Base-by-base conservation (phyloP, 2,329 filamentous ascomycete genomes). In the Grosmannia clavigera region DNA sequence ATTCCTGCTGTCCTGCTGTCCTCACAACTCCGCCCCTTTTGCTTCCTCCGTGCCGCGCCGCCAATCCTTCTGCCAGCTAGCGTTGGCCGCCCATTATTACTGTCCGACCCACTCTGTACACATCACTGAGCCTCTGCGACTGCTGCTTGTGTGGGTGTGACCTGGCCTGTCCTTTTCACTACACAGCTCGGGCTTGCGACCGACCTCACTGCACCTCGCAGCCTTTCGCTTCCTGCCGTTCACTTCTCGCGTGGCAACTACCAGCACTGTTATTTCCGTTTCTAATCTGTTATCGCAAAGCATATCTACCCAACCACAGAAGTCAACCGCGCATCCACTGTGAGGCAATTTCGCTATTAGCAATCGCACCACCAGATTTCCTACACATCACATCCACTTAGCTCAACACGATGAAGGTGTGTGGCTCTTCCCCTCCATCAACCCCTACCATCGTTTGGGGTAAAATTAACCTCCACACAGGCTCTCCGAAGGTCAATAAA, bases 401-500 rank as follows among this genome's bases (percentile, higher is more conserved):
- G n/a, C 22, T 33, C 40, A n/a, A 57, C 43, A 57, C 38, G 29
- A 57, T 57, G 55, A 57, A 57, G 55, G 55, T 57, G 9, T 14
- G 55, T 57, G 33, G 40, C 35, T 56, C 3, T 35, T 40, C 12
- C 14, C 38, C 38, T 40, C 12, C 12, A 35, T 35, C 33, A 40
- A 16, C 38, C 38, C 12, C 38, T 40, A 16, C 38, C 7, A 9
- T 35, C 12, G 38, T 40, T 40, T 16, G 38, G 38, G 38, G 12
- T 35, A 14, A 40, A 40, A 40, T 16, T 52, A 27, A 25, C 29
- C 35, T 12, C 74, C 50, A 65, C 78, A 55, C 76, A 90, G 87
- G 86, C 86, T 72, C 82, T 96, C 74, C 84, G 91, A 72, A 83
- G 90, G 75, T 95, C 90, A 64, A 87, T 95, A 75, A 95, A 95